phyloP scores from a whole-genome alignment of 371 early-diverging fungal genomes.

The Lichtheimia corymbifera region DNA sequence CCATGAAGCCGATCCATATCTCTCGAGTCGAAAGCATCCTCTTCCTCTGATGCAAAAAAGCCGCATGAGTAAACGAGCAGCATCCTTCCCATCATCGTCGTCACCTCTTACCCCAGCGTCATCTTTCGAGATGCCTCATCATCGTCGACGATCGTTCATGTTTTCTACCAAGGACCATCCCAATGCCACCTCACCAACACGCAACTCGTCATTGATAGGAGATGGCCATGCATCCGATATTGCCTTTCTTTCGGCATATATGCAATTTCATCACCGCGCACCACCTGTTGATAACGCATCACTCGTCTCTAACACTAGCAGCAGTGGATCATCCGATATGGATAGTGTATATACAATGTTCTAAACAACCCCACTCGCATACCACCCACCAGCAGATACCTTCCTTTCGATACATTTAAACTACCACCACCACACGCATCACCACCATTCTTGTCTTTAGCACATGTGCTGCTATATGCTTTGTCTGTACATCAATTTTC shows the following conservation, averaged over 20 bases:
- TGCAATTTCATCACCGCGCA: conserved; percentile 2
- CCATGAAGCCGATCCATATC: background rate
- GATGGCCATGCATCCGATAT: background rate
- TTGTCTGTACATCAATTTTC: too few relatives aligned
- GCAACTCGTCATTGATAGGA: background rate
- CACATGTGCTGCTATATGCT: too few relatives aligned
- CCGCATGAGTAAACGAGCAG: conserved; percentile 5
- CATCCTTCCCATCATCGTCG: background rate
- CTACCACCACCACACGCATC: too few relatives aligned
- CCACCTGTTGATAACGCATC: background rate
- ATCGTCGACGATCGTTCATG: conserved; percentile 22
- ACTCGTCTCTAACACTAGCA: background rate
- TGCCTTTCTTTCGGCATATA: background rate
- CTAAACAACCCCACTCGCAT: background rate
- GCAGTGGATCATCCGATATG: conserved; percentile 1
- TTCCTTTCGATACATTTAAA: too few relatives aligned
- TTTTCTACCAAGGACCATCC: conserved; percentile 10
- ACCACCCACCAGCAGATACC: too few relatives aligned
- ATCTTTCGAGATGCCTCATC: conserved; percentile 12
- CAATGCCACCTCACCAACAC: background rate
- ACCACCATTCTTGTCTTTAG: too few relatives aligned
- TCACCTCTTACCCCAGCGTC: background rate
- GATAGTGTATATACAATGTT: conserved; percentile 3
- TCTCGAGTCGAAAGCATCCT: background rate
- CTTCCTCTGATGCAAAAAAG: background rate